These are phyloP conservation scores for Camelina laxa DNA, from an alignment of 345 rosid genomes.

Conservation along the genomic window DNA sequence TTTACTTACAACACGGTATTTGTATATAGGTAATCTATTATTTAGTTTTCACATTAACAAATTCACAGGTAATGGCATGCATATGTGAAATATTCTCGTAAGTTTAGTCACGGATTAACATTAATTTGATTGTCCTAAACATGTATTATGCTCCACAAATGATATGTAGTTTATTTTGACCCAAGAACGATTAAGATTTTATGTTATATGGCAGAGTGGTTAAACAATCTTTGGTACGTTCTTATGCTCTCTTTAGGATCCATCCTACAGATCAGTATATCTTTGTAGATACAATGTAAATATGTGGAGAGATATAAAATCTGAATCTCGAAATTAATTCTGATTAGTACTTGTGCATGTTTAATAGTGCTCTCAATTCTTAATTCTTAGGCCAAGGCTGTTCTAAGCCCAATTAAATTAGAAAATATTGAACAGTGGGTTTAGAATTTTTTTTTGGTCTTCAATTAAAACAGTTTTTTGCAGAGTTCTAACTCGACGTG, in stretches of 20 bases:
- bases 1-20: conserved; percentile 18
- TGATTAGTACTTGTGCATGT: background rate
- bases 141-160: background rate
- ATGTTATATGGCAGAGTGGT: background rate
- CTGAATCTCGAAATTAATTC: background rate
- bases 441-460: too few species aligned
- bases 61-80: background rate
- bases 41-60: conserved; percentile 4
- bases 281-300: background rate
- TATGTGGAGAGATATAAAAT: background rate
- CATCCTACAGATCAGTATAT: background rate
- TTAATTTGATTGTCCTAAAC: conserved; percentile 12
- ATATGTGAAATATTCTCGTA: background rate
- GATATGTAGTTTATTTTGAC: background rate
- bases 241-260: conserved; percentile 4
- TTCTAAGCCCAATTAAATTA: too few species aligned
- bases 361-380: conserved; percentile 9
- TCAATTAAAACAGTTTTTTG: too few species aligned
- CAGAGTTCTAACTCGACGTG: too few species aligned
- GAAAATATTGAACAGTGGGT: too few species aligned
- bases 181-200: background rate
- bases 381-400: too few species aligned
- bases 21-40: conserved; percentile 1
- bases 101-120: background rate
- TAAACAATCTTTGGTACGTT: background rate